phyloP scores from a whole-genome alignment of 495 filamentous ascomycete species.

The Tricharina praecox region DNA sequence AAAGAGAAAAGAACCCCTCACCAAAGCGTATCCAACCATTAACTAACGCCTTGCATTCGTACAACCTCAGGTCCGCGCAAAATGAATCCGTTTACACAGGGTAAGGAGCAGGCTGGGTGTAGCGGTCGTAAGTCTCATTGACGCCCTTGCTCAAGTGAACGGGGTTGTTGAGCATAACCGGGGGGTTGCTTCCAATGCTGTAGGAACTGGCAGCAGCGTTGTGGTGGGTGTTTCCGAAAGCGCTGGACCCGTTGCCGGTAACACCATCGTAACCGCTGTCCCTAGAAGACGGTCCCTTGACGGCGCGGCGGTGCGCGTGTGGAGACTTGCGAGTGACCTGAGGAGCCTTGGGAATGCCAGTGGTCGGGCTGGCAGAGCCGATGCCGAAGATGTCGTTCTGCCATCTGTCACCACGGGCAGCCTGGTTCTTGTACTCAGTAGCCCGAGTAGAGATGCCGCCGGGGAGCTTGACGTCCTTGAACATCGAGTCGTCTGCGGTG shows the following conservation, averaged over 20 bases:
- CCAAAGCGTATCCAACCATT: too few relatives aligned
- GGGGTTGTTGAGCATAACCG: too few relatives aligned
- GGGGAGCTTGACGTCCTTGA: slow-evolving; percentile 72
- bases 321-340: slow-evolving; percentile 48
- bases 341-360: slow-evolving; percentile 47
- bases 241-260: background rate
- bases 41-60: too few relatives aligned
- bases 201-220: background rate
- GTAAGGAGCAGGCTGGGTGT: background rate
- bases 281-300: slow-evolving; percentile 12
- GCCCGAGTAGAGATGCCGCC: slow-evolving; percentile 88
- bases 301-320: slow-evolving; percentile 11
- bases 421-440: slow-evolving; percentile 80
- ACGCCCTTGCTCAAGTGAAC: background rate
- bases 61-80: too few relatives aligned
- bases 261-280: slow-evolving; percentile 19
- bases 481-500: slow-evolving; percentile 78
- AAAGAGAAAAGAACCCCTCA: too few relatives aligned
- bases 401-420: slow-evolving; percentile 80
- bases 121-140: background rate
- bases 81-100: too few relatives aligned
- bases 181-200: too few relatives aligned
- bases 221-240: background rate
- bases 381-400: slow-evolving; percentile 87
- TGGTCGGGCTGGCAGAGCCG: slow-evolving; percentile 56